Base-by-base conservation (phyloP, 2,329 filamentous ascomycete genomes). In the Colletotrichum liaoningense region DNA sequence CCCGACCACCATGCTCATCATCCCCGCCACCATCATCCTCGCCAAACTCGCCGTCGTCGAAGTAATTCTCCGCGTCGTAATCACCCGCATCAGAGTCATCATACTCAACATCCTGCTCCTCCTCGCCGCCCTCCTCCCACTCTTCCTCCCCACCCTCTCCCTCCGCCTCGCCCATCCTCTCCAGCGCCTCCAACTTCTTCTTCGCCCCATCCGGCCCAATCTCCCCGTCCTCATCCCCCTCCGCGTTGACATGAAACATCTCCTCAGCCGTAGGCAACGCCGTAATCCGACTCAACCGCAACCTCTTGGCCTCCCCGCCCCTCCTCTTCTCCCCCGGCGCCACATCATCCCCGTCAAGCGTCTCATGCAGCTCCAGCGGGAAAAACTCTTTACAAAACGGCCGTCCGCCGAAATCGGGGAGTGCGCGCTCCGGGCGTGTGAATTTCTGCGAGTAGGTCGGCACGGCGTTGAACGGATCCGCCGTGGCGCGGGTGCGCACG, bases 21-120 rank as follows among this genome's bases (percentile, higher is more conserved):
- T 86, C 86, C 11, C 86, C 86, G 4, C 84, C 87, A 60, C 86
- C 86, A 59, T 88, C 88, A 26, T 87, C 86, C 46, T 86, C 85
- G 65, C 88, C 86, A 28, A 90, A 88, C 74, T 89, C 88, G 14
- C 88, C 88, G 28, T 86, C 88, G 73, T 91, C 89, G 78, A 91
- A 91, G 81, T 91, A 91, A 11, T 85, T 85, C 77, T 91, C 89
- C 2, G 89, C 89, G 57, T 91, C 87, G 78, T 91, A 91, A 73
- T 91, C 89, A 8, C 89, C 89, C 1, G 87, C 89, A 62, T 89
- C 88, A 71, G 90, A 88, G 68, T 91, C 89, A 60, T 91, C 88
- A 73, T 87, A 88, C 28, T 81, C 83, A 67, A 88, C 86, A 67
- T 88, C 86, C 75, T 87, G 85, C 22, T 86, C 86, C 11, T 85